Evolutionary conservation across 148 eudicot species (phyloP).

Genomic region (Vaccinium corymbosum): DNA sequence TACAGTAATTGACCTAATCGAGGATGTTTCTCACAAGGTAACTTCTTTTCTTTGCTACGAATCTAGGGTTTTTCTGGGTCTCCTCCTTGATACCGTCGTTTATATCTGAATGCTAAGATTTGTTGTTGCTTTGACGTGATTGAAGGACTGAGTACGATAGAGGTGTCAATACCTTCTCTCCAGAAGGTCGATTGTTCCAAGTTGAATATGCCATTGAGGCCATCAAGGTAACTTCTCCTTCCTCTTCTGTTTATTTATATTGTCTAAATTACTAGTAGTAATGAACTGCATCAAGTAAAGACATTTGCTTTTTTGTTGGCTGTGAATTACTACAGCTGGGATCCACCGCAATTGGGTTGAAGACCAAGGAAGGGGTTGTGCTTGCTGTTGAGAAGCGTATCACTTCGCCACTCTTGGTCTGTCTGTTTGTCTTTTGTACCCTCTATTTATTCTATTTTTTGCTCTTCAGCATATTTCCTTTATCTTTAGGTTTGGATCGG

Average conservation of each 20-base stretch:
- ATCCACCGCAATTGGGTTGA: constrained; percentile 92
- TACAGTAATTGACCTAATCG: constrained; percentile 2
- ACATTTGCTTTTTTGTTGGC: not conserved
- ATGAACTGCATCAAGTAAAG: not conserved
- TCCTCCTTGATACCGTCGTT: not conserved
- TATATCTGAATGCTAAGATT: not conserved
- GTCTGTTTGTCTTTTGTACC: constrained; percentile 2
- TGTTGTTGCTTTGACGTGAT: not conserved
- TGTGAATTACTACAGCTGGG: constrained; percentile 55
- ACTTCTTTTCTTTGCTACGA: not conserved
- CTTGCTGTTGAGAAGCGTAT: constrained; percentile 96
- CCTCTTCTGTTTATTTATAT: not conserved
- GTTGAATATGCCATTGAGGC: constrained; percentile 72
- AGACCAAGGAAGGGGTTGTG: constrained; percentile 93
- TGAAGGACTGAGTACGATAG: constrained; percentile 58
- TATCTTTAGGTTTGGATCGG: not conserved
- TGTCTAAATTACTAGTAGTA: not conserved
- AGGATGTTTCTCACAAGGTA: constrained; percentile 47
- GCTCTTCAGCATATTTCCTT: not conserved
- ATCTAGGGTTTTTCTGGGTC: constrained; percentile 10
- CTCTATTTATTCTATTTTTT: not conserved
- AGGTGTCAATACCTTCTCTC: constrained; percentile 59
- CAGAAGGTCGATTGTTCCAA: constrained; percentile 59
- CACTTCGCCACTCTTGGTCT: constrained; percentile 91
- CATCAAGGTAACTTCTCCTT: constrained; percentile 58